Evolutionary conservation across 805 yeast species (phyloP), one percentile per base, ranked within the genome.

Genomic region (Candida rishiriensis): DNA sequence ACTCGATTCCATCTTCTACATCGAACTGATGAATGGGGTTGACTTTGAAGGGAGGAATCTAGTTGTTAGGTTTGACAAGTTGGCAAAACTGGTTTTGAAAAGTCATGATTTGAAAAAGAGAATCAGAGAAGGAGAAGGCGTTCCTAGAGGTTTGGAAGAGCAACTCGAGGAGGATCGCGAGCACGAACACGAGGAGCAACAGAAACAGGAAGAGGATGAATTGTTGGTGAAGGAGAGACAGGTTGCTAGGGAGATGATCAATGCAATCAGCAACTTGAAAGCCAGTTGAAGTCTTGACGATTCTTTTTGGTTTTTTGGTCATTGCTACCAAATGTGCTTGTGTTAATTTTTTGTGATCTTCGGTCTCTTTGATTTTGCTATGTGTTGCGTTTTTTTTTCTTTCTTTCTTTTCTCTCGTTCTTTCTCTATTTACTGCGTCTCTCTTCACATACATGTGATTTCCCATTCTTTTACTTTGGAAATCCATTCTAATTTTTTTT

Each of bases 21-120:
- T 83, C 36, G 62, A 66, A 21, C 44, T 57, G 34, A 77, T 81
- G 52, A 75, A 83, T 55, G 77, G 76, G 11, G 53, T 57, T 2
- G 66, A 58, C n/a, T 83, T 81, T 53, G 76, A 78, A 55, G 86
- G 87, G 0, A 64, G 89, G 34, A 63, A 68, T 7, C 61, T 83
- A 29, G 78, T 83, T 3, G 88, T 83, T 2, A 60, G 88, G 18
- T 79, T 67, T 54, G 88, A 83, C 54, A 70, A 71, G 49, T 73
- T 66, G 46, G 81, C 82, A 1, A 71, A 66, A 39, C 61, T 63
- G 55, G 65, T 60, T 30, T 44, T 51, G 29, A 54, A 45, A 40
- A 51, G 56, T 34, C 63, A 57, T 46, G 49, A 51, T 32, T 36
- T 51, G 44, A 56, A 54, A 35, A 55, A 51, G 35, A 49, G 44